Evolutionary conservation across 129 eudicot genomes (phyloP).

Genomic region (Artemisia annua): DNA sequence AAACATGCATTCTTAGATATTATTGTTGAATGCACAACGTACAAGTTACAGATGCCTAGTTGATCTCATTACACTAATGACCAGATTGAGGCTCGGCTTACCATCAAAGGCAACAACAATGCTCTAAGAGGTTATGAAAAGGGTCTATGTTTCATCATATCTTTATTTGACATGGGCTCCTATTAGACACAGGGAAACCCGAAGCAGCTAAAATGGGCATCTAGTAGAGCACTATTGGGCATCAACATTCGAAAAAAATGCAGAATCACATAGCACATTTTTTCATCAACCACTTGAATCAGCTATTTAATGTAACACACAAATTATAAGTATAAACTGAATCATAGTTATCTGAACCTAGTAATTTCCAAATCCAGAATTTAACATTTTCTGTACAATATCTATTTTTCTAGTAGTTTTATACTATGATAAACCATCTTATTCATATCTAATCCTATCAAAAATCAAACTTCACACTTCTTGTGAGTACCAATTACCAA

Average conservation of each 20-base stretch:
- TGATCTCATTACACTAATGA: too few species aligned
- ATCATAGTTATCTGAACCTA: neutral
- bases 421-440: too few species aligned
- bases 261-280: neutral
- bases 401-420: too few species aligned
- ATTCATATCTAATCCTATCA: too few species aligned
- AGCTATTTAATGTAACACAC: neutral
- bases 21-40: too few species aligned
- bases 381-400: too few species aligned
- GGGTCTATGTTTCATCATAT: too few species aligned
- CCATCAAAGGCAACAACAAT: too few species aligned
- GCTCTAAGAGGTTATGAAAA: too few species aligned
- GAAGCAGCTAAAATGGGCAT: neutral
- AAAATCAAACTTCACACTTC: neutral
- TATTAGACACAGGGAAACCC: neutral
- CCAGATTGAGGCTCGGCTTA: too few species aligned
- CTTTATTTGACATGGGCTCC: neutral
- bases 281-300: neutral
- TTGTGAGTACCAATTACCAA: neutral
- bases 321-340: neutral
- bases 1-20: too few species aligned
- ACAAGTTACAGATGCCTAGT: too few species aligned
- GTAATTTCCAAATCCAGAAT: slow-evolving; percentile 13
- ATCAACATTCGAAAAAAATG: neutral
- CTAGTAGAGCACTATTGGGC: neutral